Evolutionary conservation across 306 rosid species (phyloP).

Genomic region (Purshia tridentata): DNA sequence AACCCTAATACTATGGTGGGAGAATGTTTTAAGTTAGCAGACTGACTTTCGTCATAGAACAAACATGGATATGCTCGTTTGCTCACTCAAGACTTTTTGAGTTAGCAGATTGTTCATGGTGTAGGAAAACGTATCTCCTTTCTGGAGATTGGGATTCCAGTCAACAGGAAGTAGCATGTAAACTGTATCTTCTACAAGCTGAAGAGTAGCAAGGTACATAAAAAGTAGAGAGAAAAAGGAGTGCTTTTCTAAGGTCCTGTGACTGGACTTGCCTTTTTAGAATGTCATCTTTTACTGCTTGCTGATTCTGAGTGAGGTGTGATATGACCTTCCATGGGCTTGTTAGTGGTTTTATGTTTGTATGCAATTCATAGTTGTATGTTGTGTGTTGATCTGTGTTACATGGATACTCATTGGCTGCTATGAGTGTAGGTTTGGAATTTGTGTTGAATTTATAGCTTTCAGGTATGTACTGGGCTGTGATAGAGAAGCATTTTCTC

Average conservation of each 20-base stretch:
- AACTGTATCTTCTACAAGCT: background rate
- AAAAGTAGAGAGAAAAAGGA: background rate
- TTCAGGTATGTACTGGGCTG: background rate
- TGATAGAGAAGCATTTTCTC: background rate
- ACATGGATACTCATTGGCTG: background rate
- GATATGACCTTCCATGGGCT: background rate
- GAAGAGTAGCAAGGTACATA: background rate
- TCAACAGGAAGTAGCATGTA: slow-evolving; percentile 10
- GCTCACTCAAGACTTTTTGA: background rate
- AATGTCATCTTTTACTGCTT: background rate
- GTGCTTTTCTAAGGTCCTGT: background rate
- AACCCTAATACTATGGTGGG: background rate
- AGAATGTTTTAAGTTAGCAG: background rate
- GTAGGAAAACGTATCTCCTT: background rate
- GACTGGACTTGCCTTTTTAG: background rate
- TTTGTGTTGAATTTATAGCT: background rate
- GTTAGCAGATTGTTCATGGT: background rate
- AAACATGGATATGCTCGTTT: background rate
- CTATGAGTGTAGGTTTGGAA: background rate
- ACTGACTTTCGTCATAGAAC: background rate
- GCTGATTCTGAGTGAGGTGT: background rate
- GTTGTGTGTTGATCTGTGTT: background rate
- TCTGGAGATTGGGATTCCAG: background rate
- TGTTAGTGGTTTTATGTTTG: background rate
- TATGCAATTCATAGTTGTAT: background rate